Conservation (phyloP, 495 filamentous ascomycete genomes). For the Aspergillus kassunensis region DNA sequence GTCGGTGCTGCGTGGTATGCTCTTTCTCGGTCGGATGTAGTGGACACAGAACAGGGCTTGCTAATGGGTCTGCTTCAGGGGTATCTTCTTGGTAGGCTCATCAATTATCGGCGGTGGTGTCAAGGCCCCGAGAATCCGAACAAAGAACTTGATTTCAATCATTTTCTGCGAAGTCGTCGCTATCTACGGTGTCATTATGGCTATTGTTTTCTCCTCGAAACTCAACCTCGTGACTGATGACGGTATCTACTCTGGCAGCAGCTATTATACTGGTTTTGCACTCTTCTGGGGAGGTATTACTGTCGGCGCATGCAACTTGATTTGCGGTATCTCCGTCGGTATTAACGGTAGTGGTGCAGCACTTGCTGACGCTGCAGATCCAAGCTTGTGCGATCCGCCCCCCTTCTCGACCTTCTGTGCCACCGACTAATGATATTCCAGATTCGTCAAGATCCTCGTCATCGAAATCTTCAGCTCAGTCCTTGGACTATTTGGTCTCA, state of each 20-base stretch:
- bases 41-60: not conserved
- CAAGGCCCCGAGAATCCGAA: slow-evolving; percentile 90
- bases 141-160: slow-evolving; percentile 99
- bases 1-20: slow-evolving; percentile 95
- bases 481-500: slow-evolving; percentile 94
- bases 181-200: slow-evolving; percentile 99
- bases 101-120: slow-evolving; percentile 97
- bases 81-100: slow-evolving; percentile 98
- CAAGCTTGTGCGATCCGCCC: slow-evolving; percentile 65
- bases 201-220: slow-evolving; percentile 93
- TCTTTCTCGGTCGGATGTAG: not conserved
- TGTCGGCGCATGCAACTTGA: slow-evolving; percentile 89
- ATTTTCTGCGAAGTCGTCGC: slow-evolving; percentile 99
- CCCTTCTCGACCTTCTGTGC: not conserved
- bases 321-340: slow-evolving; percentile 94
- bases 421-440: slow-evolving; percentile 34
- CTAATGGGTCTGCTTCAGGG: slow-evolving; percentile 55
- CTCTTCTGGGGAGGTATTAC: slow-evolving; percentile 95
- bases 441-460: slow-evolving; percentile 97
- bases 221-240: slow-evolving; percentile 54
- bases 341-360: slow-evolving; percentile 98
- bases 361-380: slow-evolving; percentile 91
- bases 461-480: slow-evolving; percentile 99
- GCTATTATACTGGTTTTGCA: slow-evolving; percentile 94
- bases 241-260: slow-evolving; percentile 56